A percentile compares a stretch with the other conserved stretches of the same genome.
Evolutionary conservation across 192 early-diverging fungal species (phyloP).

Genomic region (Podila epigama): DNA sequence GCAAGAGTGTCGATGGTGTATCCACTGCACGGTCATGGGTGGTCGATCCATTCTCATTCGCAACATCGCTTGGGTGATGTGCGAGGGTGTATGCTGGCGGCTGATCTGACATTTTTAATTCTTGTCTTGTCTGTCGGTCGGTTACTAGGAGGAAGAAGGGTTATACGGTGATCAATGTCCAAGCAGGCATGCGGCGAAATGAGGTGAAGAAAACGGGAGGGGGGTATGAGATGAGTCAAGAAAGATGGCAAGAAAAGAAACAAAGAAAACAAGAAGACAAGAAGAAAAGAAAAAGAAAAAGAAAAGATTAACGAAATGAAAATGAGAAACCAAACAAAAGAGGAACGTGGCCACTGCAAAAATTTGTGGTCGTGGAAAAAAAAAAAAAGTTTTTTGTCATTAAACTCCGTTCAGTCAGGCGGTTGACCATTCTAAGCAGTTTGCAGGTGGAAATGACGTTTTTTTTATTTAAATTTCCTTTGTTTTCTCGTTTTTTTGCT

Average conservation of each 20-base stretch:
- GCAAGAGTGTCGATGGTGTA: no score
- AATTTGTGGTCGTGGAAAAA: neutral
- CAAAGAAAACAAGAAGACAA: neutral
- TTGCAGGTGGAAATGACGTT: no score
- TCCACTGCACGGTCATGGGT: neutral
- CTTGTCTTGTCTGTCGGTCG: neutral
- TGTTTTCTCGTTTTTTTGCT: no score
- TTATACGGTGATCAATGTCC: neutral
- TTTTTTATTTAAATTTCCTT: no score
- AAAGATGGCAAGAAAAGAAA: neutral
- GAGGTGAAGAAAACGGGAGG: neutral
- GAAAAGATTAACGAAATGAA: neutral
- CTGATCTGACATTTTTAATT: no score
- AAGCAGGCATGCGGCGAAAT: neutral
- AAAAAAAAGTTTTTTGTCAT: neutral
- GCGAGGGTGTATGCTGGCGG: neutral
- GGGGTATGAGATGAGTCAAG: neutral
- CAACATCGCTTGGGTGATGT: no score
- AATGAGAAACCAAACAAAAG: neutral
- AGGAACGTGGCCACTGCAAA: neutral
- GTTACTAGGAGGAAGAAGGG: neutral
- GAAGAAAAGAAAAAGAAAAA: neutral
- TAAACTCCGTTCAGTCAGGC: no score
- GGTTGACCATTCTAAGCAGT: no score
- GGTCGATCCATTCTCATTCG: neutral